Conservation (phyloP, 495 filamentous ascomycete genomes). For the Parachaetomium inaequale region DNA sequence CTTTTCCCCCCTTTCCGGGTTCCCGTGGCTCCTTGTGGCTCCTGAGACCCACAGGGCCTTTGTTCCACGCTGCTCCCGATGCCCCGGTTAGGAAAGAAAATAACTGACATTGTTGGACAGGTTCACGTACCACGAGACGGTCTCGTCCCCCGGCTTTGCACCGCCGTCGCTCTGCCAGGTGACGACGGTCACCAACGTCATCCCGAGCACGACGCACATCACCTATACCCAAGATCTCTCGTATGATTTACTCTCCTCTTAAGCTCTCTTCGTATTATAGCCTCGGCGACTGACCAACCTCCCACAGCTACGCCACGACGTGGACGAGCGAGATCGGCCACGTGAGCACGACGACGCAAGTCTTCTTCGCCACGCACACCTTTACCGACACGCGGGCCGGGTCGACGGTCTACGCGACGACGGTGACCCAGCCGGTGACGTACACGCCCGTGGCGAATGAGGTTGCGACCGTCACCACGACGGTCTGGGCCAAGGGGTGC, state of each 20-base stretch:
- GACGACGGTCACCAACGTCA: neutral
- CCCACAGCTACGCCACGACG: constrained; percentile 7
- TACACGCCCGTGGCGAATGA: neutral
- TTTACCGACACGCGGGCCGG: neutral
- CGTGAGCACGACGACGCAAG: neutral
- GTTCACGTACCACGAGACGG: neutral
- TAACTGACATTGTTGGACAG: too few species aligned
- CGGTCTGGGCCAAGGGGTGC: neutral
- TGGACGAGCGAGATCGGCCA: neutral
- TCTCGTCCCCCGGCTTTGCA: constrained; percentile 4
- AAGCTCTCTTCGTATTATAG: neutral
- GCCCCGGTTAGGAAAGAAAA: too few species aligned
- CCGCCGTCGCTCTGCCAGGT: neutral
- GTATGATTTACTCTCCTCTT: neutral
- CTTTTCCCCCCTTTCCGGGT: too few species aligned
- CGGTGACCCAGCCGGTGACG: neutral
- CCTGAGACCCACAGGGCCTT: too few species aligned
- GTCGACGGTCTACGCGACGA: neutral
- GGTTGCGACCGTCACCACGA: neutral
- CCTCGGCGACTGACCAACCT: neutral
- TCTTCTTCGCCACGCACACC: neutral
- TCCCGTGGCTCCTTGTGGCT: too few species aligned
- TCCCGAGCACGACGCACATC: constrained; percentile 3
- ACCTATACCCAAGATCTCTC: neutral
- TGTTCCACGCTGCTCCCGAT: too few species aligned